Conservation (phyloP, 1,139 yeast genomes). For the Yarrowia galli region DNA sequence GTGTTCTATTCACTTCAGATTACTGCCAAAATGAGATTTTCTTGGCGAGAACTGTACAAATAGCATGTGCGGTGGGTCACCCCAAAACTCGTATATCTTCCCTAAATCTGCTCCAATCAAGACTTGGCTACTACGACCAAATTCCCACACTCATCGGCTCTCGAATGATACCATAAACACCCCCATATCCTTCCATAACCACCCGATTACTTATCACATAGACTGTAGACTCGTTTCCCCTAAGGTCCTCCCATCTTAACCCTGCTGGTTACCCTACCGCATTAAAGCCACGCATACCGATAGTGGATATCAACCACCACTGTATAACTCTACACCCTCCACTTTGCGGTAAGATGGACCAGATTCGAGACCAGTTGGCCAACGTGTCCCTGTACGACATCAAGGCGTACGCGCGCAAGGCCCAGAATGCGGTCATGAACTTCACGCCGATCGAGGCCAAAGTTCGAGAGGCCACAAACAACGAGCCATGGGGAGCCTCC, state of each 20-base stretch:
- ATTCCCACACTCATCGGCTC: neutral
- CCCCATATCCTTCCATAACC: neutral
- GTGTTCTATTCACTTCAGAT: too few relatives aligned
- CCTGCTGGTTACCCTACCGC: slow-evolving; percentile 32
- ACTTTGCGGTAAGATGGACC: slow-evolving; percentile 58
- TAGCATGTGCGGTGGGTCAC: too few relatives aligned
- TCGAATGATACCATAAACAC: neutral
- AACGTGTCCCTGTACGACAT: slow-evolving; percentile 92
- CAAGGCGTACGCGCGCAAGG: slow-evolving; percentile 96
- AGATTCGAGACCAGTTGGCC: slow-evolving; percentile 73
- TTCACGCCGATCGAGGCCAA: slow-evolving; percentile 95
- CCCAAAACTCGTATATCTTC: too few relatives aligned
- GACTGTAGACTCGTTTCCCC: neutral
- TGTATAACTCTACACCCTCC: neutral
- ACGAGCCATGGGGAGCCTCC: slow-evolving; percentile 99
- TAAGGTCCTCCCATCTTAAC: neutral
- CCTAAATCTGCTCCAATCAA: neutral
- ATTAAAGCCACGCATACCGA: slow-evolving; percentile 33
- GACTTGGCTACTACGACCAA: too few relatives aligned
- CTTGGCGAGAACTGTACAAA: too few relatives aligned
- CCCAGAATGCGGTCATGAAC: slow-evolving; percentile 95
- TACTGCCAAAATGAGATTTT: too few relatives aligned
- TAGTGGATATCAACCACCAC: neutral
- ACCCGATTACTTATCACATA: neutral
- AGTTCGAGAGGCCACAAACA: slow-evolving; percentile 91